Conservation (phyloP, 2,329 filamentous ascomycete species). For the Colletotrichum tofieldiae region DNA sequence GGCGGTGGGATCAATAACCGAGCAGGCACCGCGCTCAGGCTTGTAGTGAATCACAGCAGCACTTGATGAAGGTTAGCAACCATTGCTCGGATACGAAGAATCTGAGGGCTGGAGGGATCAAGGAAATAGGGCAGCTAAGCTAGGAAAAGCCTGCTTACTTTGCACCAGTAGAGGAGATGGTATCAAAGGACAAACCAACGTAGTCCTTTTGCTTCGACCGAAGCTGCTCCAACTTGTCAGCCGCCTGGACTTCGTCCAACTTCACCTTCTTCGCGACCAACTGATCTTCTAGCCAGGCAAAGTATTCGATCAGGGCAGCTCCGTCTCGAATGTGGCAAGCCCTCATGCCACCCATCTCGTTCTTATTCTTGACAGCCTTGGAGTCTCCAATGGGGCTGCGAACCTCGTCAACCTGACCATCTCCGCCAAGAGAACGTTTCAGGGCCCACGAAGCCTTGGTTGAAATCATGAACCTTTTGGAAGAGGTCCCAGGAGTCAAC, state of each 20-base stretch:
- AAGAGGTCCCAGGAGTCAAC: slow-evolving; percentile 47
- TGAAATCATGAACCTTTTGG: slow-evolving; percentile 85
- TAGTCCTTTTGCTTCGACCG: slow-evolving; percentile 81
- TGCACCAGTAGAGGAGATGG: slow-evolving; percentile 93
- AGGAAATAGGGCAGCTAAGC: background rate
- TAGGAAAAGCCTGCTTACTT: slow-evolving; percentile 62
- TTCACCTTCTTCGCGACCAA: slow-evolving; percentile 79
- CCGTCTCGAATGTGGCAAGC: slow-evolving; percentile 95
- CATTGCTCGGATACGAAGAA: background rate
- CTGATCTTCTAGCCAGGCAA: slow-evolving; percentile 96
- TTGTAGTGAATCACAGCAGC: slow-evolving; percentile 97
- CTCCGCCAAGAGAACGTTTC: slow-evolving; percentile 87
- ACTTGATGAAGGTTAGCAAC: slow-evolving; percentile 53
- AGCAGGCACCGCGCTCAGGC: slow-evolving; percentile 86
- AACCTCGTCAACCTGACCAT: slow-evolving; percentile 86
- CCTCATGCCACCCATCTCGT: slow-evolving; percentile 92
- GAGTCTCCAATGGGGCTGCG: slow-evolving; percentile 90
- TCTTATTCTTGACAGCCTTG: slow-evolving; percentile 95
- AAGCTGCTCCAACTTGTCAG: slow-evolving; percentile 88
- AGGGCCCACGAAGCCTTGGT: slow-evolving; percentile 95
- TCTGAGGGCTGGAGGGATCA: background rate
- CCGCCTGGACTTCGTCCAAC: slow-evolving; percentile 91
- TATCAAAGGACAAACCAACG: slow-evolving; percentile 93
- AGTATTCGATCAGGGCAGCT: slow-evolving; percentile 90
- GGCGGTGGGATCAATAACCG: slow-evolving; percentile 85